These are phyloP conservation scores for Trichoderma atroviride DNA, from an alignment of 2,329 filamentous ascomycete genomes.

Conservation along the genomic window DNA sequence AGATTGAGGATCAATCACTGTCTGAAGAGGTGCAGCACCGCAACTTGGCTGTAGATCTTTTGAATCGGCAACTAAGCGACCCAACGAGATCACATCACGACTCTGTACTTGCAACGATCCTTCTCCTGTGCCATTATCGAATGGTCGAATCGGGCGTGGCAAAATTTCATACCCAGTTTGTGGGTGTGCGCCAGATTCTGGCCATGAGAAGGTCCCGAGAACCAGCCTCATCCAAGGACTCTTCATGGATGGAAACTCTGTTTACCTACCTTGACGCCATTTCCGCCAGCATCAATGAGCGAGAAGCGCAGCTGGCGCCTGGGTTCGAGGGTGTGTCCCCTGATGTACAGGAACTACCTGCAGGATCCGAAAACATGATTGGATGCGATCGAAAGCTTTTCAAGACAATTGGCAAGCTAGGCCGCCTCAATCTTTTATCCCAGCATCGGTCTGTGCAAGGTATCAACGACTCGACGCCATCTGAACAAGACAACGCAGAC, in stretches of 20 bases:
- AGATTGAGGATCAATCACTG: constrained; percentile 64
- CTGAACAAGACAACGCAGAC: constrained; percentile 33
- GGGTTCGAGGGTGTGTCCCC: constrained; percentile 61
- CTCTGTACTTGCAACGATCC: constrained; percentile 81
- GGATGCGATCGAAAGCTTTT: constrained; percentile 88
- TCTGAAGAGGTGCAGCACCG: constrained; percentile 85
- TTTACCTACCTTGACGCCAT: constrained; percentile 96
- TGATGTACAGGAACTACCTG: constrained; percentile 53
- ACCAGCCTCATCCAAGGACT: constrained; percentile 60
- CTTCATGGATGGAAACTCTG: constrained; percentile 87
- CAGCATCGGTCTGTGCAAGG: constrained; percentile 63
- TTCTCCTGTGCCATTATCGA: constrained; percentile 88
- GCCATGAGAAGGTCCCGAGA: constrained; percentile 63
- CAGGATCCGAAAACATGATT: constrained; percentile 79
- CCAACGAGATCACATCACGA: constrained; percentile 76
- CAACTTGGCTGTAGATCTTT: constrained; percentile 73
- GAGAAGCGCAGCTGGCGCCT: constrained; percentile 78
- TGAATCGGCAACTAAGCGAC: constrained; percentile 84
- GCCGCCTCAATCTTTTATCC: constrained; percentile 80
- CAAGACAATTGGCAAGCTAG: constrained; percentile 80
- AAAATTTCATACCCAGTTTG: constrained; percentile 91
- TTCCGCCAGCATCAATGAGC: constrained; percentile 87
- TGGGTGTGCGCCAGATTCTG: constrained; percentile 88
- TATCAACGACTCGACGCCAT: constrained; percentile 28
- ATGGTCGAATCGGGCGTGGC: constrained; percentile 92